These are phyloP conservation scores for Cryptosporidium ryanae DNA, from an alignment of 169 alveolate species.

Conservation along the genomic window DNA sequence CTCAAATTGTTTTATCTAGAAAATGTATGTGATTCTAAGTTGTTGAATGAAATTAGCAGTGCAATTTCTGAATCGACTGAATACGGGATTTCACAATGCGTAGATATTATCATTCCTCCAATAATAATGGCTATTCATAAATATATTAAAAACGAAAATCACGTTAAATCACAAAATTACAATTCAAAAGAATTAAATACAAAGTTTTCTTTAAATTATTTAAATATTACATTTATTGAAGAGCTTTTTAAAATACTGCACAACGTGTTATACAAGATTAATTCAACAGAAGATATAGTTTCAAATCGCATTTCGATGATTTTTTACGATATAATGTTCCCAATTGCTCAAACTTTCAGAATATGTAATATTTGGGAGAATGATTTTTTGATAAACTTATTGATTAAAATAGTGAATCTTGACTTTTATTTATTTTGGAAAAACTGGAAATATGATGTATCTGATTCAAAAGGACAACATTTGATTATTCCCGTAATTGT, in stretches of 20 bases:
- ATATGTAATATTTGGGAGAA: background rate
- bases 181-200: background rate
- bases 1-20: constrained; percentile 10
- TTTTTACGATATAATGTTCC: constrained; percentile 28
- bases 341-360: background rate
- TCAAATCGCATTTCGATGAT: constrained; percentile 32
- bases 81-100: constrained; percentile 24
- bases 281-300: constrained; percentile 2
- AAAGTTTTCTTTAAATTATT: background rate
- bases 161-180: background rate
- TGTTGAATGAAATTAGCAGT: background rate
- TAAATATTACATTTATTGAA: constrained; percentile 2
- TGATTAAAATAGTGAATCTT: constrained; percentile 4
- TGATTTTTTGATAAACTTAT: background rate
- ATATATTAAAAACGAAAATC: background rate
- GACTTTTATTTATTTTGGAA: constrained; percentile 56
- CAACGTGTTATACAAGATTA: constrained; percentile 12
- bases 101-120: constrained; percentile 47
- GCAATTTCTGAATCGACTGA: constrained; percentile 39
- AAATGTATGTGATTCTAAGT: background rate
- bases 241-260: constrained; percentile 10
- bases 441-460: constrained; percentile 6
- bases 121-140: constrained; percentile 47
- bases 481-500: constrained; percentile 45
- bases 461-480: background rate